Evolutionary conservation across 2,329 filamentous ascomycete species (phyloP).

Genomic region (Rasamsonia emersonii): DNA sequence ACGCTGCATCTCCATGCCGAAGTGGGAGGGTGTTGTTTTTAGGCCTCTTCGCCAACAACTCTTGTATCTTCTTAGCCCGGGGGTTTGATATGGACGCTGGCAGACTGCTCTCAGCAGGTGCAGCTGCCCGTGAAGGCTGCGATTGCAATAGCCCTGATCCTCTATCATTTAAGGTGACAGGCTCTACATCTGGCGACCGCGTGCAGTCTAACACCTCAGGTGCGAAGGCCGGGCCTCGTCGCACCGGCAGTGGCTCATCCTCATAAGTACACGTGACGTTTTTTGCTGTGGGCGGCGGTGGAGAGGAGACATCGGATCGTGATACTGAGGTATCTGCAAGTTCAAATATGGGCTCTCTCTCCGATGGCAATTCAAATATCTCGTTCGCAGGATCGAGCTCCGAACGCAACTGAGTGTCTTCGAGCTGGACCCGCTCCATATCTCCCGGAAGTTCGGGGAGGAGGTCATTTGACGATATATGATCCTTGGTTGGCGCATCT

Average conservation of each 20-base stretch:
- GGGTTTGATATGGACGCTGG: conserved; percentile 11
- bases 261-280: conserved; percentile 7
- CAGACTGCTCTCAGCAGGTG: too few relatives aligned
- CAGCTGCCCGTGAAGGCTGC: conserved; percentile 7
- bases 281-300: neutral
- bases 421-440: conserved; percentile 23
- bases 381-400: conserved; percentile 23
- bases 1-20: conserved; percentile 16
- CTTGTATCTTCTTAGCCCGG: conserved; percentile 25
- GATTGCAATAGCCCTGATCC: conserved; percentile 5
- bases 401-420: conserved; percentile 13
- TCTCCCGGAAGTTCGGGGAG: conserved; percentile 25
- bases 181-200: conserved; percentile 10
- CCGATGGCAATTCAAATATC: conserved; percentile 28
- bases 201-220: conserved; percentile 35
- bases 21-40: conserved; percentile 21
- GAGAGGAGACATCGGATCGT: conserved; percentile 2
- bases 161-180: conserved; percentile 11
- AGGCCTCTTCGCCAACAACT: conserved; percentile 31
- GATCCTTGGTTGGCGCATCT: conserved; percentile 27
- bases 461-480: conserved; percentile 14
- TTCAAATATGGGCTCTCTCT: conserved; percentile 26
- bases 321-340: conserved; percentile 26
- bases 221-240: conserved; percentile 37
- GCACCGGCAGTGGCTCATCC: conserved; percentile 25